These are phyloP conservation scores for Cryptosporidium muris DNA, from an alignment of 169 alveolate genomes.

Conservation along the genomic window DNA sequence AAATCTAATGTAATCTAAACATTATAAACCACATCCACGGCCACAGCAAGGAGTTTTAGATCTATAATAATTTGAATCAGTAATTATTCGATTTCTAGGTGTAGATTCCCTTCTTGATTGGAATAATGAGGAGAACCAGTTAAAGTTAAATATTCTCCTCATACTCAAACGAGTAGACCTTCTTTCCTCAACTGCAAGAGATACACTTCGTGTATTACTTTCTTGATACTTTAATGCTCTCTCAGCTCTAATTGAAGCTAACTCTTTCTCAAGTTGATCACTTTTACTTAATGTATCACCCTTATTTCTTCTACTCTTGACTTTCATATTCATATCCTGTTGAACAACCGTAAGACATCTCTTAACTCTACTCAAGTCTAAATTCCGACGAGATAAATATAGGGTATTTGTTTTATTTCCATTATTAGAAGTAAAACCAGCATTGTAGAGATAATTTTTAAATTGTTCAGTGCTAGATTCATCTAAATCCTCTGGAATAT, in stretches of 20 bases:
- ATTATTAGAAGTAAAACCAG: too few species aligned
- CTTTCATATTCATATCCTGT: too few species aligned
- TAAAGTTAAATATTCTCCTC: conserved; percentile 55
- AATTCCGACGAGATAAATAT: too few species aligned
- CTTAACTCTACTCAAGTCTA: too few species aligned
- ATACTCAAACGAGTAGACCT: conserved; percentile 6
- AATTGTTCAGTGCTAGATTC: too few species aligned
- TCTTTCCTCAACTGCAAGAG: neutral
- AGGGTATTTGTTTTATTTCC: too few species aligned
- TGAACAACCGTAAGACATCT: too few species aligned
- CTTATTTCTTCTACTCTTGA: conserved; percentile 1
- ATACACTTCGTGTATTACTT: neutral
- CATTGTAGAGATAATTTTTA: too few species aligned
- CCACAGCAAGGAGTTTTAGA: conserved; percentile 64
- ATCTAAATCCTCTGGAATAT: too few species aligned
- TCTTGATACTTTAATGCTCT: conserved; percentile 30
- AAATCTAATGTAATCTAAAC: neutral
- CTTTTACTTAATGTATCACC: conserved; percentile 30
- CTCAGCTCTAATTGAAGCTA: conserved; percentile 64
- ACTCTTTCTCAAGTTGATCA: conserved; percentile 32
- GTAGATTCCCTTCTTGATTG: conserved; percentile 51
- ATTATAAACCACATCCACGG: conserved; percentile 28
- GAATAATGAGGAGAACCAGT: conserved; percentile 66
- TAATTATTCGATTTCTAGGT: conserved; percentile 22
- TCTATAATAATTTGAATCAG: conserved; percentile 65